Percentiles rank a stretch among this genome's conserved stretches.
Conservation (phyloP, 805 yeast genomes). For the Saccharomycopsis sp. region DNA sequence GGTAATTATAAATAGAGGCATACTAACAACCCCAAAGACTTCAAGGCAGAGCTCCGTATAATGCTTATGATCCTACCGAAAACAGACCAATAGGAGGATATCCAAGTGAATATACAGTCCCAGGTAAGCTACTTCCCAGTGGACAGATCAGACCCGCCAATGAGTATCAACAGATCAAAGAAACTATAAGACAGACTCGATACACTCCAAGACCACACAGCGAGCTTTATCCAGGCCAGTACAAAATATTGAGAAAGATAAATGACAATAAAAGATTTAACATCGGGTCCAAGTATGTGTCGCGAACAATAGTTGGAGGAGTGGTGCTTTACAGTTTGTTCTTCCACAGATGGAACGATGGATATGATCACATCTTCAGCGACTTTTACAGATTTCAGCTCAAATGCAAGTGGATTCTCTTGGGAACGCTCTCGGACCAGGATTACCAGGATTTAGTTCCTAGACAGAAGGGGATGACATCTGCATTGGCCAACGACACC, state of each 20-base stretch:
- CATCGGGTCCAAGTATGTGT: slow-evolving; percentile 54
- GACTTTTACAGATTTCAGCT: slow-evolving; percentile 60
- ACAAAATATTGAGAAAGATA: slow-evolving; percentile 58
- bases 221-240: slow-evolving; percentile 71
- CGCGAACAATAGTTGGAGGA: slow-evolving; percentile 42
- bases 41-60: slow-evolving; percentile 59
- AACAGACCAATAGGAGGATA: slow-evolving; percentile 76
- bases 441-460: slow-evolving; percentile 60
- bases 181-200: slow-evolving; percentile 65
- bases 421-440: slow-evolving; percentile 48
- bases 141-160: slow-evolving; percentile 52
- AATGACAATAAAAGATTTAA: slow-evolving; percentile 44
- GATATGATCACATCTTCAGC: slow-evolving; percentile 67
- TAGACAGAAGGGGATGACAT: slow-evolving; percentile 34
- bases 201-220: slow-evolving; percentile 76
- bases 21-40: background rate
- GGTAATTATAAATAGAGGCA: too few relatives aligned
- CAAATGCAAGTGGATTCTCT: slow-evolving; percentile 43
- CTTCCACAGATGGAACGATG: slow-evolving; percentile 81
- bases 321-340: slow-evolving; percentile 56
- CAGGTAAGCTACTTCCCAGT: slow-evolving; percentile 52
- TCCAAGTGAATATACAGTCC: slow-evolving; percentile 72
- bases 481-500: slow-evolving; percentile 24
- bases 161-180: slow-evolving; percentile 58
- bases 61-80: slow-evolving; percentile 78